Base-by-base conservation (phyloP, 768 basidiomycete species). In the Tricholoma hemisulphureum region DNA sequence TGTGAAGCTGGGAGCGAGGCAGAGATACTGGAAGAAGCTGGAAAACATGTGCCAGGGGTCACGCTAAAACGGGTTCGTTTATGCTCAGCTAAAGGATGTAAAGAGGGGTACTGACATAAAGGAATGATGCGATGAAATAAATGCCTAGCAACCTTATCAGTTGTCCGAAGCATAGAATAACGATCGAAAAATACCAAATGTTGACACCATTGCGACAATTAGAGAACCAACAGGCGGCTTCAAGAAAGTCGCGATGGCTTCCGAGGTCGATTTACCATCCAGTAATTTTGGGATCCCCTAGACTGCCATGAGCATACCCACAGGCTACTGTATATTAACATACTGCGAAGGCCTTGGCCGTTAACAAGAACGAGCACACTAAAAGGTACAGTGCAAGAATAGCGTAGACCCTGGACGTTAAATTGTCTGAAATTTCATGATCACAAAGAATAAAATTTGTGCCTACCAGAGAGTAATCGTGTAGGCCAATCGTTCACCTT, bases 11-110 rank as follows among this genome's bases (percentile, higher is more conserved):
- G 93, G 92, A 10, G 96, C 96, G 57, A 98, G 73, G 66, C 87
- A 87, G 51, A 96, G 76, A 69, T 95, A 96, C 69, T 95, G 95
- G 64, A 88, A 76, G 81, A 97, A 94, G 64, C 92, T 94, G 23
- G 92, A 91, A 73, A 95, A 87, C 87, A 98, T 89, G 73, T 98
- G 95, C 95, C 95, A 98, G 4, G 95, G 95, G 73, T 98, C 95
- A 60, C 92, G 87, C 90, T 94, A 59, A 50, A 23, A 6, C 3
- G 26, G 4, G 26, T 46, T 58, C 31, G 63, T 39, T 23, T 29
- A 26, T 35, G 18, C 23, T 55, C 31, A 23, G 1, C 56, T 24
- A 8, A 24, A 20, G 4, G 16, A 24, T 45, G 20, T 26, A 59
- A 21, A 53, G 35, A 39, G 48, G 7, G 24, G 56, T 4, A 78